Percentiles rank a stretch among this genome's conserved stretches.
These are phyloP conservation scores for Cutaneotrichosporon mucoides DNA, from an alignment of 1,284 basidiomycete species.

Conservation along the genomic window DNA sequence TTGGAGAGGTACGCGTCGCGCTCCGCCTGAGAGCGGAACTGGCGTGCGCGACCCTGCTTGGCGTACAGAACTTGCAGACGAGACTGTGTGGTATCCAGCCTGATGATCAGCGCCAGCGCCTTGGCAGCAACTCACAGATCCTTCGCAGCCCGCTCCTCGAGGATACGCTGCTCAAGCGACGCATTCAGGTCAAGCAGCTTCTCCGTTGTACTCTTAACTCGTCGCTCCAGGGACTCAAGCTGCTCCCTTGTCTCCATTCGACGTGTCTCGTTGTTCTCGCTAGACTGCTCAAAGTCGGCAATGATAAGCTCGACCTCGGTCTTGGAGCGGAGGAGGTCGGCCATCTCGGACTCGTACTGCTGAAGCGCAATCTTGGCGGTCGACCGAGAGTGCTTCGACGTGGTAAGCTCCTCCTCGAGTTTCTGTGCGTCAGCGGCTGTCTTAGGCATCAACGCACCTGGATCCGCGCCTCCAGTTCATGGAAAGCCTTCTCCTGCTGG, in stretches of 20 bases:
- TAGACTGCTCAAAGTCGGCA: constrained; percentile 67
- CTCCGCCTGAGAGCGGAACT: constrained; percentile 76
- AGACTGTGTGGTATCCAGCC: constrained; percentile 67
- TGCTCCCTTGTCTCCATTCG: constrained; percentile 58
- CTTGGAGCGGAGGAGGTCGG: constrained; percentile 67
- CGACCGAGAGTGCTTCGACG: constrained; percentile 65
- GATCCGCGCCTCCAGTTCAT: constrained; percentile 74
- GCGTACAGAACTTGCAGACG: constrained; percentile 69
- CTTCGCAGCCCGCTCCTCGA: constrained; percentile 62
- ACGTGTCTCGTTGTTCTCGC: constrained; percentile 60
- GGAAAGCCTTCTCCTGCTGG: constrained; percentile 71
- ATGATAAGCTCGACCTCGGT: constrained; percentile 82
- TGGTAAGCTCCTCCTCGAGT: constrained; percentile 69
- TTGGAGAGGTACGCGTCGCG: constrained; percentile 71
- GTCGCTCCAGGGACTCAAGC: constrained; percentile 58
- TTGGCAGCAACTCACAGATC: constrained; percentile 44
- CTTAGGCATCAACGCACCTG: constrained; percentile 56
- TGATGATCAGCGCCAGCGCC: constrained; percentile 19
- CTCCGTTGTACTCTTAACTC: constrained; percentile 62
- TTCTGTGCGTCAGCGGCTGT: constrained; percentile 50
- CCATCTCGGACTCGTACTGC: constrained; percentile 45
- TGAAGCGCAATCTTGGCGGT: constrained; percentile 54
- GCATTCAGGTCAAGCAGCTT: constrained; percentile 63
- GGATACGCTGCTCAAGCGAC: constrained; percentile 61
- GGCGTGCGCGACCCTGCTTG: constrained; percentile 80